phyloP scores from a whole-genome alignment of 306 rosid genomes.

The Ceratonia siliqua region DNA sequence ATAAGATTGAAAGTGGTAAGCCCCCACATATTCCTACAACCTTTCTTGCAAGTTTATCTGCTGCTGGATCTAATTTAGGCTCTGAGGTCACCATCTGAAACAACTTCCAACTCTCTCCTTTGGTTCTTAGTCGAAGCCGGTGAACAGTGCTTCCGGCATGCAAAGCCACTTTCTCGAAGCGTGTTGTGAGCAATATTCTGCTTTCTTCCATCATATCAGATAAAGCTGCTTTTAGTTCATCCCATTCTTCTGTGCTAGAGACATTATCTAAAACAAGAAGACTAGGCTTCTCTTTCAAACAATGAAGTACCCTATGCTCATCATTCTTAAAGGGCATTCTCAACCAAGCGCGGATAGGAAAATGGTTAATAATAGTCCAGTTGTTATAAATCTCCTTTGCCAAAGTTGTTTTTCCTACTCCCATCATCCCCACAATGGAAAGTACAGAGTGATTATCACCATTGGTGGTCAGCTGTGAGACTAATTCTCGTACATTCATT shows the following conservation, averaged over 20 bases:
- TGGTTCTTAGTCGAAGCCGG: conserved; percentile 38
- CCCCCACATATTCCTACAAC: conserved; percentile 35
- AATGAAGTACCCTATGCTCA: too few species aligned
- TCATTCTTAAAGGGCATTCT: background rate
- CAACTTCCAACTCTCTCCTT: conserved; percentile 39
- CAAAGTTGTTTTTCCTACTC: conserved; percentile 51
- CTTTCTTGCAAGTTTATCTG: conserved; percentile 30
- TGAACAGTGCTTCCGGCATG: background rate
- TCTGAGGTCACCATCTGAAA: conserved; percentile 30
- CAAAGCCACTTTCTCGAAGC: conserved; percentile 16
- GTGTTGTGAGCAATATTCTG: conserved; percentile 40
- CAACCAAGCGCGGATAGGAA: conserved; percentile 34
- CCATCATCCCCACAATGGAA: conserved; percentile 47
- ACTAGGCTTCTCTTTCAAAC: background rate
- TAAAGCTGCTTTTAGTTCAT: background rate
- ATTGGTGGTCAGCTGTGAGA: conserved; percentile 11
- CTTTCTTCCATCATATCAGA: conserved; percentile 4
- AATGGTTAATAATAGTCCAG: background rate
- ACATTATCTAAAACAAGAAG: conserved; percentile 41
- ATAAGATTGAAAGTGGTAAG: conserved; percentile 32
- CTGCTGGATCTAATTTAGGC: background rate
- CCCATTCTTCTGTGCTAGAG: background rate
- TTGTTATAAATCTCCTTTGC: conserved; percentile 38
- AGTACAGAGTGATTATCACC: background rate
- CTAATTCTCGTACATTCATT: conserved; percentile 26